Evolutionary conservation across 1,284 basidiomycete species (phyloP).

Genomic region (Cystobasidiaceae sp.): DNA sequence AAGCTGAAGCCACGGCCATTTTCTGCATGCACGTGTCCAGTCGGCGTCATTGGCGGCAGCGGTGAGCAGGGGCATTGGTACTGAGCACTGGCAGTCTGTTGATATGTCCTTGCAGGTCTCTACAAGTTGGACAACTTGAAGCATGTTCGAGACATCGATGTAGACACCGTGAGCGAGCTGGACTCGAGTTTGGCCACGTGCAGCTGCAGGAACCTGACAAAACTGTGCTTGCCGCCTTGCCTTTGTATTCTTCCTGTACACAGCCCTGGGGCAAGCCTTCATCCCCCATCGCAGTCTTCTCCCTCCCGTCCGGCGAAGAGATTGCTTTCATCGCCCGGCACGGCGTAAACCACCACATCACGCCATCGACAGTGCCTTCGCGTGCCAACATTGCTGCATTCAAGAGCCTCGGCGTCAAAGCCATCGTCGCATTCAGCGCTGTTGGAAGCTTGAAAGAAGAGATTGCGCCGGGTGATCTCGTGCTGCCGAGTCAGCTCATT

Average conservation of each 20-base stretch:
- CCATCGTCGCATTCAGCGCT: constrained; percentile 88
- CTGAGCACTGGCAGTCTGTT: not conserved
- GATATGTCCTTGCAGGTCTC: constrained; percentile 38
- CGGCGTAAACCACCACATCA: constrained; percentile 65
- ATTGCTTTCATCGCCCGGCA: constrained; percentile 92
- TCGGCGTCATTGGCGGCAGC: constrained; percentile 31
- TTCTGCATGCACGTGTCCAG: constrained; percentile 19
- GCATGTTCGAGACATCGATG: constrained; percentile 61
- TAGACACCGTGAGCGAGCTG: constrained; percentile 46
- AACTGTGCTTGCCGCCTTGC: not conserved
- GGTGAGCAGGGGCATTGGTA: constrained; percentile 1
- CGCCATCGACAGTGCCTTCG: constrained; percentile 70
- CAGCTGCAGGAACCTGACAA: constrained; percentile 45
- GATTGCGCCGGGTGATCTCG: constrained; percentile 68
- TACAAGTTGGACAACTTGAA: constrained; percentile 87
- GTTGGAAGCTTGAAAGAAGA: constrained; percentile 95
- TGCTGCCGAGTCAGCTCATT: constrained; percentile 87
- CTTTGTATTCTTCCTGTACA: too few relatives aligned
- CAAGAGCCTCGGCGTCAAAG: constrained; percentile 82
- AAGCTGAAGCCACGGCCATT: constrained; percentile 9
- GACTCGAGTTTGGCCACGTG: not conserved
- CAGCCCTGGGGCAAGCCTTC: constrained; percentile 93
- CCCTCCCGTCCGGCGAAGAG: constrained; percentile 65
- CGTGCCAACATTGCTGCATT: constrained; percentile 94
- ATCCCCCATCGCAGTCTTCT: constrained; percentile 81